Percentiles rank a stretch among this genome's conserved stretches.
Conservation (phyloP, 306 rosid species). For the Arachis stenosperma region DNA sequence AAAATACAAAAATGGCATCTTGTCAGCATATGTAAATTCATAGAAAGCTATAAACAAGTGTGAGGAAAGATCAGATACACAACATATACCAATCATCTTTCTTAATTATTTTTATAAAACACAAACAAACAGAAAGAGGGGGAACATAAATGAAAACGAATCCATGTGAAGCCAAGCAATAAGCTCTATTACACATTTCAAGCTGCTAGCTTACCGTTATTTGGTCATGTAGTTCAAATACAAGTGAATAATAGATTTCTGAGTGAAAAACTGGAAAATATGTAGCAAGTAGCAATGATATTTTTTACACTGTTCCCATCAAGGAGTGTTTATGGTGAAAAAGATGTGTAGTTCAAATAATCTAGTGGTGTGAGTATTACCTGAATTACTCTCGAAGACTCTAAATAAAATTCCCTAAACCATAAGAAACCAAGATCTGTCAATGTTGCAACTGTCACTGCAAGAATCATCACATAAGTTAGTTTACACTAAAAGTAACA, state of each 20-base stretch:
- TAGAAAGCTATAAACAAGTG: constrained; percentile 25
- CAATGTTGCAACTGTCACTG: constrained; percentile 84
- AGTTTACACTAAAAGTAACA: constrained; percentile 33
- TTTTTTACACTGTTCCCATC: constrained; percentile 16
- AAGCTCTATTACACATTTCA: not conserved
- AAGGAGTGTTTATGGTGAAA: constrained; percentile 13
- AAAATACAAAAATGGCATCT: constrained; percentile 4
- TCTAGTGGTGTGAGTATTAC: constrained; percentile 47
- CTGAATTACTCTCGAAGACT: constrained; percentile 99
- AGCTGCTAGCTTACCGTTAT: constrained; percentile 23
- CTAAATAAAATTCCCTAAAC: constrained; percentile 96
- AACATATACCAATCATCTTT: not conserved
- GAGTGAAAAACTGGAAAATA: constrained; percentile 37
- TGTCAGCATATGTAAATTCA: constrained; percentile 11
- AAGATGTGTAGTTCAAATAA: constrained; percentile 35
- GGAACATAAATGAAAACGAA: not conserved
- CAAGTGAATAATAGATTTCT: constrained; percentile 9
- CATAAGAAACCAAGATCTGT: constrained; percentile 98
- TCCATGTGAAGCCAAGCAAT: constrained; percentile 1
- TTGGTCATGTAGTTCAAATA: constrained; percentile 28
- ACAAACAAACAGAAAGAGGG: not conserved
- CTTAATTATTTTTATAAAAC: not conserved
- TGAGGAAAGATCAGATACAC: constrained; percentile 22
- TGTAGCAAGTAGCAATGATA: constrained; percentile 33
- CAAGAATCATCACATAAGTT: constrained; percentile 44